Percentiles rank a stretch among this genome's conserved stretches.
Conservation (phyloP, 2,329 filamentous ascomycete species). For the Diaporthe sp. region DNA sequence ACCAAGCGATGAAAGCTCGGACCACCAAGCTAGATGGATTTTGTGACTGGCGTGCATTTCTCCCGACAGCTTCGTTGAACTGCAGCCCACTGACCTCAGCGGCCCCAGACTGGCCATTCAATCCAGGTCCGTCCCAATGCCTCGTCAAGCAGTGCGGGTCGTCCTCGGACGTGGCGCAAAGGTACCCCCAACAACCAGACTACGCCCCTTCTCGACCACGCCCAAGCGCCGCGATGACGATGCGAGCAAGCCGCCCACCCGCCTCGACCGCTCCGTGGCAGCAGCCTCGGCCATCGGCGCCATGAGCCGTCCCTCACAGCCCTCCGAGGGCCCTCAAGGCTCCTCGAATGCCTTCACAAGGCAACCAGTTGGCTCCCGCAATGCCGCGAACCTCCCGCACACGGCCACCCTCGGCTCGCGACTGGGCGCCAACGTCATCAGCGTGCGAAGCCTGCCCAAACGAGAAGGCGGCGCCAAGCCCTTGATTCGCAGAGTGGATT, state of each 20-base stretch:
- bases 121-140: conserved; percentile 34
- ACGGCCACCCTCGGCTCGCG: background rate
- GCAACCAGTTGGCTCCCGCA: background rate
- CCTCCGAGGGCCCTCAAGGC: background rate
- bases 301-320: conserved; percentile 29
- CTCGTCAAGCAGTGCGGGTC: conserved; percentile 42
- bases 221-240: conserved; percentile 30
- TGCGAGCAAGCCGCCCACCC: conserved; percentile 26
- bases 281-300: conserved; percentile 41
- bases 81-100: background rate
- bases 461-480: background rate
- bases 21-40: conserved; percentile 24
- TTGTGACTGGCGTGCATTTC: conserved; percentile 27
- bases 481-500: background rate
- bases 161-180: conserved; percentile 41
- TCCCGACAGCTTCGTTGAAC: conserved; percentile 4
- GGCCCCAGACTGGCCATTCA: conserved; percentile 2
- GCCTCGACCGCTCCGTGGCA: conserved; percentile 38
- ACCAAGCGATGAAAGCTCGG: conserved; percentile 11
- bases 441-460: conserved; percentile 36
- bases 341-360: background rate
- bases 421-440: conserved; percentile 37
- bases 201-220: conserved; percentile 38
- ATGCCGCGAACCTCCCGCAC: background rate
- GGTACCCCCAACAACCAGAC: conserved; percentile 9